phyloP scores from a whole-genome alignment of 139 green algal species.

The Micractinium conductrix region DNA sequence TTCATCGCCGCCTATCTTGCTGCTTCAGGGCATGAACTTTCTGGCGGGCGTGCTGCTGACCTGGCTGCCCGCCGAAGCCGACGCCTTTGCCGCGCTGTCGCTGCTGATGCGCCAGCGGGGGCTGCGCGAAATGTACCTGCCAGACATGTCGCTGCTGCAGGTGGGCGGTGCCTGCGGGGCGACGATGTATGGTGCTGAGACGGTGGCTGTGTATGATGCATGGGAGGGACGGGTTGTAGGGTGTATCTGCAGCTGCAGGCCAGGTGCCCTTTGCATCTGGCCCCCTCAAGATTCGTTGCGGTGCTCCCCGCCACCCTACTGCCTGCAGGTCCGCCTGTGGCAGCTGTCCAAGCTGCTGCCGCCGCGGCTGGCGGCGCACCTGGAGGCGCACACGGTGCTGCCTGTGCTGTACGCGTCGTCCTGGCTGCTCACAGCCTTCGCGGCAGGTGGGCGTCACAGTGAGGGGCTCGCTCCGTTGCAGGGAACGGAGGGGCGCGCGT shows the following conservation, averaged over 20 bases:
- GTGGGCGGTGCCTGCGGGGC: no score
- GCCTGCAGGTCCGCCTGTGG: conserved; percentile 83
- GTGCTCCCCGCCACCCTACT: no score
- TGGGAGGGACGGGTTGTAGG: no score
- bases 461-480: no score
- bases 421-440: conserved; percentile 86
- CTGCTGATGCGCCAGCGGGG: conserved; percentile 79
- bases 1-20: no score
- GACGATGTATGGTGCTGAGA: no score
- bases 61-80: conserved; percentile 66
- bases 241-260: no score
- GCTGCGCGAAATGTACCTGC: conserved; percentile 69
- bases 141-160: conserved; percentile 77
- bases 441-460: no score
- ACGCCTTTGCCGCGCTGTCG: conserved; percentile 75
- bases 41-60: conserved; percentile 57
- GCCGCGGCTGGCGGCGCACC: conserved; percentile 56
- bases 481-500: no score
- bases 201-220: no score
- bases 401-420: conserved; percentile 79
- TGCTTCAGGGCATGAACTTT: conserved; percentile 60
- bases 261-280: no score
- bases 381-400: conserved; percentile 67
- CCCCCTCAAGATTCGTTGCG: no score
- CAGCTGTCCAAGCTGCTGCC: conserved; percentile 76